Evolutionary conservation across 2,329 filamentous ascomycete species (phyloP), one percentile per base, ranked within the genome.

Genomic region (Xylariaceae sp.): DNA sequence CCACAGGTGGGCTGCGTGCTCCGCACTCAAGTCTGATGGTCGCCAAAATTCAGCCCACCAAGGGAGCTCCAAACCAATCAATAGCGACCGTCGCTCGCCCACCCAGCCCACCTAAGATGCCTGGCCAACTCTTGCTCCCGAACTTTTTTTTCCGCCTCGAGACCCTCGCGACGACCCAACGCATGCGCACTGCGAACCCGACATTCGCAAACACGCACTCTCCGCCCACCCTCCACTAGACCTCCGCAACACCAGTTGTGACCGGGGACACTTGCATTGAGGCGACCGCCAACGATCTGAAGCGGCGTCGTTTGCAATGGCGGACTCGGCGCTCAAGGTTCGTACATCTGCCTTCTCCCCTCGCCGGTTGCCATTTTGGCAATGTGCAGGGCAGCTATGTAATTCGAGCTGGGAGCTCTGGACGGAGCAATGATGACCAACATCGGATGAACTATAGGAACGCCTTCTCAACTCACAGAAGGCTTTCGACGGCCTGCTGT

Each of bases 401-500:
- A 36, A 42, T 33, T n/a, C 27, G 47, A 17, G 35, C 15, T 18
- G 42, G 42, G 27, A 31, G 27, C 18, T 45, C 33, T 44, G 38
- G 46, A 45, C 35, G 44, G n/a, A 46, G 47, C 44, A 49, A 52
- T 44, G 46, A 55, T 61, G 56, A 62, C 56, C 54, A 55, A 57
- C 58, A 47, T 44, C 22, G 39, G 36, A 11, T 15, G 33, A 48
- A 51, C 31, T 42, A 55, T 52, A 82, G 79, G 77, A 81, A 63
- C 78, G 78, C 57, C 70, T 82, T 60, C 77, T 76, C 66, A 74
- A 73, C 56, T 75, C 81, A 58, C 72, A 88, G 57, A 81, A 89
- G 71, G 87, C 89, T 57, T 95, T 96, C 64, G 87, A 95, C 71
- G 89, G 89, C 41, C 75, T 96, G 45, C 75, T 96, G 67, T 92